These are phyloP conservation scores for Dendrothele bispora DNA, from an alignment of 768 basidiomycete genomes.

Conservation along the genomic window DNA sequence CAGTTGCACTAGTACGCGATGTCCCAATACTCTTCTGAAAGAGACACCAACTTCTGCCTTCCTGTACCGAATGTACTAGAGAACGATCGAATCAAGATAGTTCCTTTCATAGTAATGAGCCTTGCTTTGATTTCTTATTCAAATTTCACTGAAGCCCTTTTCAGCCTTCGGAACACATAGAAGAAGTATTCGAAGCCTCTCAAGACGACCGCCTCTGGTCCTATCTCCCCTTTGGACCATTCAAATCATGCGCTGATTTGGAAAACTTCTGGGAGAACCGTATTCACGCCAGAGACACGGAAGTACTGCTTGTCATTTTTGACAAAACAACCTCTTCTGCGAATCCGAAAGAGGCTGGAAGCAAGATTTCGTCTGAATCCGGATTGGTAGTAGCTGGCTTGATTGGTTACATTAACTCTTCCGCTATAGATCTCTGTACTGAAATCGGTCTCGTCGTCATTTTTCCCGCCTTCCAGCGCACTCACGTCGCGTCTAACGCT, in stretches of 20 bases:
- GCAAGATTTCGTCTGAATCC: too few relatives aligned
- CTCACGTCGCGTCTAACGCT: conserved; percentile 59
- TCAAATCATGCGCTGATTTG: conserved; percentile 27
- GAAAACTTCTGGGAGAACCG: conserved; percentile 31
- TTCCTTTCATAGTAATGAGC: conserved; percentile 7
- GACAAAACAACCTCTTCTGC: conserved; percentile 42
- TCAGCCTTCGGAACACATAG: conserved; percentile 46
- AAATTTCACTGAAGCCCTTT: neutral
- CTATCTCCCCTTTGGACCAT: conserved; percentile 55
- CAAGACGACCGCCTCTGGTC: conserved; percentile 41
- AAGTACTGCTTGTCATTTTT: conserved; percentile 50
- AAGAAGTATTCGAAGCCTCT: conserved; percentile 35
- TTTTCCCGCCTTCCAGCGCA: conserved; percentile 59
- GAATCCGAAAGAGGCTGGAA: too few relatives aligned
- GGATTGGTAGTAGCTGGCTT: conserved; percentile 43
- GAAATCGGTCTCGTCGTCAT: conserved; percentile 60
- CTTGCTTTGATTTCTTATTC: too few relatives aligned
- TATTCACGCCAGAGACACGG: conserved; percentile 33
- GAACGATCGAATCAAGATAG: conserved; percentile 4
- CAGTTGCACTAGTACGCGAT: too few relatives aligned
- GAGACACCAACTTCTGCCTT: conserved; percentile 8
- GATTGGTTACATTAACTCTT: conserved; percentile 50
- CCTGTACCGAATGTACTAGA: conserved; percentile 7
- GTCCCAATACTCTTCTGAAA: too few relatives aligned
- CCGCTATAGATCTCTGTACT: conserved; percentile 36